Base-by-base conservation (phyloP, 306 rosid species). In the Carpinus viminea region DNA sequence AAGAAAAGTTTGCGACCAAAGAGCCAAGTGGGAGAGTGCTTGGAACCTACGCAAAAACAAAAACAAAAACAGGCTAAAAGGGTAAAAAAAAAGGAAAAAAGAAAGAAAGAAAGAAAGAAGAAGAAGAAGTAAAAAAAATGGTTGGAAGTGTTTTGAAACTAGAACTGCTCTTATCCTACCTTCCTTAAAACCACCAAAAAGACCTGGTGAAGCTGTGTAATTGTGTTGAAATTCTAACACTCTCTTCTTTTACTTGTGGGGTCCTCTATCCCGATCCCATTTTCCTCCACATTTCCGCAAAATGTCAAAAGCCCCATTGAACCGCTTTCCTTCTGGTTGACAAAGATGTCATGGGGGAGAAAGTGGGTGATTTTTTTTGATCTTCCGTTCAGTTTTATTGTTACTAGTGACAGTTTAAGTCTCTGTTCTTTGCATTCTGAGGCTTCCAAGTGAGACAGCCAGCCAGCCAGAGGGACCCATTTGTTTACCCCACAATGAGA, bases 201-300 rank as follows among this genome's bases (percentile, higher is more conserved):
- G 76, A 84, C 51, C 71, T 81, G 41, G 60, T 9, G 85, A 64
- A 72, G 83, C 82, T 20, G 3, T 80, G 55, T 61, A 73, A 73
- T 80, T 77, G 76, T 73, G 80, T 52, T 77, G 55, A 76, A 41
- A 72, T 60, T 75, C 70, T 62, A 75, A 26, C 75, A 74, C 75
- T 66, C 70, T 66, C 74, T 83, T 74, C 84, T 66, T 73, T 74
- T 21, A 62, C 73, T 74, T 26, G 91, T 84, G 96, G 96, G 95
- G 47, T 43, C 72, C 47, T 20, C 15, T 38, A 43, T 76, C 91
- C 81, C 65, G 54, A 13, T 20, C 54, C 64, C 73, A 78, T 80
- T 81, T 75, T 43, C 85, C 82, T 57, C 87, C 88, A 76, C 89
- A 74, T 62, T 85, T 21, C 83, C 77, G 77, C 92, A 83, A 90